Conservation (phyloP, 2,329 filamentous ascomycete genomes). For the Epichloe glyceriae region DNA sequence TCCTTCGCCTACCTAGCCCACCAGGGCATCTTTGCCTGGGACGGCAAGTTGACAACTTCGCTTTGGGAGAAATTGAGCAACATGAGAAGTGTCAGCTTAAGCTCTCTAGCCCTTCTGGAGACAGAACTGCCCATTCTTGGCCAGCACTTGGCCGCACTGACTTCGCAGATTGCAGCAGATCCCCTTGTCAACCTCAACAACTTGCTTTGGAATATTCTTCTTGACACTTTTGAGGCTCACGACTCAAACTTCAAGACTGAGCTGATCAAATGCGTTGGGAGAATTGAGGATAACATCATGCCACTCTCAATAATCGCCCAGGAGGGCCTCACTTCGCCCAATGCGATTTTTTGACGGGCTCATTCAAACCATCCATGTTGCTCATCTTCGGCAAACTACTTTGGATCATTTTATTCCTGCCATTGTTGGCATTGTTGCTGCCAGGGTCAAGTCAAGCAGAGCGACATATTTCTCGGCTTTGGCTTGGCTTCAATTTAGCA, state of each 20-base stretch:
- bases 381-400: constrained; percentile 26
- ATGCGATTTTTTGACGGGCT: constrained; percentile 13
- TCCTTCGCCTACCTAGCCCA: constrained; percentile 33
- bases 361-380: constrained; percentile 14
- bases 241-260: constrained; percentile 19
- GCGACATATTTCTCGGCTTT: constrained; percentile 28
- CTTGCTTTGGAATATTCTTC: constrained; percentile 33
- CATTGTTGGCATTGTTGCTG: constrained; percentile 28
- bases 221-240: constrained; percentile 28
- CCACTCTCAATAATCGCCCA: constrained; percentile 4
- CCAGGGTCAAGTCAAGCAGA: constrained; percentile 8
- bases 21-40: constrained; percentile 25
- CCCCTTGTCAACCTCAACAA: constrained; percentile 35
- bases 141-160: constrained; percentile 37
- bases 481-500: constrained; percentile 64
- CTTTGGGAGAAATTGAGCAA: constrained; percentile 42
- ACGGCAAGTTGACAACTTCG: constrained; percentile 27
- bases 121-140: constrained; percentile 50
- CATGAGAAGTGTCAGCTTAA: constrained; percentile 40
- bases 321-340: constrained; percentile 1
- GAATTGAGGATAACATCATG: constrained; percentile 12
- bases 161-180: constrained; percentile 34
- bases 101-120: constrained; percentile 50
- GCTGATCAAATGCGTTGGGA: constrained; percentile 14
- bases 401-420: constrained; percentile 32